Base-by-base conservation (phyloP, 306 rosid genomes). In the Comarum palustre region DNA sequence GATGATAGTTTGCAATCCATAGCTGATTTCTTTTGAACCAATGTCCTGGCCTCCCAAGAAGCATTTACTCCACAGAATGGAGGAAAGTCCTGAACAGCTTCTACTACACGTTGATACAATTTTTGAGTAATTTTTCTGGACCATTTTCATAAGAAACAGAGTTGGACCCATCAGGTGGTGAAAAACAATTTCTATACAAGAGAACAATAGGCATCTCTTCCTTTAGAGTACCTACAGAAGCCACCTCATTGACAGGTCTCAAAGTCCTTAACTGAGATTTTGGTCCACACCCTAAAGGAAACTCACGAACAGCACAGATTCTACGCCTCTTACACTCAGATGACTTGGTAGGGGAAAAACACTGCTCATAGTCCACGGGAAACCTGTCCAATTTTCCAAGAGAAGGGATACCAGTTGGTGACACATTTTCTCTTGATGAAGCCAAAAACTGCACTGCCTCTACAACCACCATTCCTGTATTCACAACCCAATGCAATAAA, bases 201-300 rank as follows among this genome's bases (percentile, higher is more conserved):
- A 50, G 57, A 47, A 4, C 24, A 19, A 10, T 5, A 2, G 57
- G 0, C 8, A 47, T 47, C 57, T 50, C 57, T 5, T 50, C 57
- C 57, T 4, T 50, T 6, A 15, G 24, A 50, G 4, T 50, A 50
- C 24, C 20, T 4, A 20, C 5, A 32, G 66, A 78, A 52, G 43
- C 43, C 19, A 16, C 41, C 22, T 54, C 13, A n/a, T 54, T 3
- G 8, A 54, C 57, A 50, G 24, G 60, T n/a, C 31, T 54, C 31
- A 20, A 10, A 60, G 19, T 71, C 55, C 57, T 74, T 69, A 50
- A 67, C 7, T 71, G 72, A 58, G 66, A 75, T 76, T 10, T 14
- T 8, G 74, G 86, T 73, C 98, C 98, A 81, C 98, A 93, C 12
- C 84, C 92, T 4, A 74, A 80, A 3, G 98, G 97, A 73, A 74